phyloP scores from a whole-genome alignment of 164 flowering plant genomes.

The Macadamia integrifolia region DNA sequence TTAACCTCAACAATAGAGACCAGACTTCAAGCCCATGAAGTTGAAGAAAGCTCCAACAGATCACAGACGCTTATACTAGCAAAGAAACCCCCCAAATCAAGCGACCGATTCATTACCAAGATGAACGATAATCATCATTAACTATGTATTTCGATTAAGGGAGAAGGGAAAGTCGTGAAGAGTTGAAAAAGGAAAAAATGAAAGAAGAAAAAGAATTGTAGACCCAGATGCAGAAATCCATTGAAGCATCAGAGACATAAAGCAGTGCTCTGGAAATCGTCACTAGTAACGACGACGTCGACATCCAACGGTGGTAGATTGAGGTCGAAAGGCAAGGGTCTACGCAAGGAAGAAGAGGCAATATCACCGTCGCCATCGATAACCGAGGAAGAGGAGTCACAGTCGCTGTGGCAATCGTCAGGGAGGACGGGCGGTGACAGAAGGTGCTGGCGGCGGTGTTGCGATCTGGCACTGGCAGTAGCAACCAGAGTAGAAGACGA shows the following conservation, averaged over 20 bases:
- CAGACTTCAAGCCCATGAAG: slow-evolving; percentile 20
- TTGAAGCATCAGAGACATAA: slow-evolving; percentile 39
- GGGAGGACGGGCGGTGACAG: slow-evolving; percentile 43
- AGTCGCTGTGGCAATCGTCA: slow-evolving; percentile 78
- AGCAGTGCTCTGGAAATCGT: slow-evolving; percentile 42
- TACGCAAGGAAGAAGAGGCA: slow-evolving; percentile 33
- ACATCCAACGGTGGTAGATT: slow-evolving; percentile 23
- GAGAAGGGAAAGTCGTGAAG: slow-evolving; percentile 1
- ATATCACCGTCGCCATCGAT: slow-evolving; percentile 45
- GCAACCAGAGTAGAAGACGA: slow-evolving; percentile 9
- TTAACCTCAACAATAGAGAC: slow-evolving; percentile 20
- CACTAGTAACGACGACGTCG: slow-evolving; percentile 24
- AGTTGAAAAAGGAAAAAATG: background rate
- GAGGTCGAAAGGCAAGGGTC: slow-evolving; percentile 53
- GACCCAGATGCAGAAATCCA: slow-evolving; percentile 7
- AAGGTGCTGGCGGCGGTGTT: slow-evolving; percentile 9
- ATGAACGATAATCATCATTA: background rate
- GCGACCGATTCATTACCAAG: background rate
- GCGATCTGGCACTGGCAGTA: slow-evolving; percentile 2
- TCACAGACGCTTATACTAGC: slow-evolving; percentile 14
- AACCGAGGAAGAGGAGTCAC: slow-evolving; percentile 68
- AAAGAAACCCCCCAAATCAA: slow-evolving; percentile 8
- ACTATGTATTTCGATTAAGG: slow-evolving; percentile 5
- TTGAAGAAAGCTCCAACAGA: slow-evolving; percentile 15
- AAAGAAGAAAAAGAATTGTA: background rate